Conservation (phyloP, 2,329 filamentous ascomycete genomes). For the Epichloe typhina region DNA sequence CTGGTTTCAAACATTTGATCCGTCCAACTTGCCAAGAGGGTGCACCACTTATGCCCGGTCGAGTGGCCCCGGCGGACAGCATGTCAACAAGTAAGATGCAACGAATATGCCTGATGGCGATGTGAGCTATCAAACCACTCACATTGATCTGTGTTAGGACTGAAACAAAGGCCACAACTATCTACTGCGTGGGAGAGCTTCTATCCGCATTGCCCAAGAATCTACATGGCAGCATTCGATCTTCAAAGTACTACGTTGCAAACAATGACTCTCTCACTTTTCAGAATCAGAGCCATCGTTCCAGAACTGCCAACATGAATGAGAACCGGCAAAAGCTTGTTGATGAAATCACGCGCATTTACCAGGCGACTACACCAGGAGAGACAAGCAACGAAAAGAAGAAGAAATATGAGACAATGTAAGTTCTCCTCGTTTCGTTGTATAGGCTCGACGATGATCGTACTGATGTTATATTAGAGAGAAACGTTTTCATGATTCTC, state of each 20-base stretch:
- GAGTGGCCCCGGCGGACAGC: slow-evolving; percentile 47
- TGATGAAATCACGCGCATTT: slow-evolving; percentile 35
- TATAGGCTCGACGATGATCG: no score
- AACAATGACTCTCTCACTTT: slow-evolving; percentile 39
- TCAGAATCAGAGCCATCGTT: slow-evolving; percentile 41
- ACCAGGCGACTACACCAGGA: slow-evolving; percentile 31
- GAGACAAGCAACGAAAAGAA: slow-evolving; percentile 32
- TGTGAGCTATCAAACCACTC: slow-evolving; percentile 4
- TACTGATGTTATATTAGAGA: slow-evolving; percentile 22
- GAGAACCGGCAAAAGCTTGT: slow-evolving; percentile 38
- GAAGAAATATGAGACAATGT: slow-evolving; percentile 37
- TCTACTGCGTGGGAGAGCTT: slow-evolving; percentile 36
- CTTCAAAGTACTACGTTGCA: slow-evolving; percentile 40
- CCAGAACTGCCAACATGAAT: slow-evolving; percentile 35
- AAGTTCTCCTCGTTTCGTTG: slow-evolving; percentile 7
- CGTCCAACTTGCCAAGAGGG: slow-evolving; percentile 33
- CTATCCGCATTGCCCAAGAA: slow-evolving; percentile 31
- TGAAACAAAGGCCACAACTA: slow-evolving; percentile 44
- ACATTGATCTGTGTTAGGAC: slow-evolving; percentile 30
- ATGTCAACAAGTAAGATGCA: slow-evolving; percentile 45
- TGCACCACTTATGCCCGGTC: slow-evolving; percentile 43
- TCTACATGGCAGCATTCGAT: slow-evolving; percentile 32
- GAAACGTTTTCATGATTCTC: slow-evolving; percentile 30
- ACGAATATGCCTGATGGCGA: slow-evolving; percentile 11
- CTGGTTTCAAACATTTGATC: slow-evolving; percentile 35